Conservation (phyloP, 177 flowering plant genomes). For the Tripterygium wilfordii region DNA sequence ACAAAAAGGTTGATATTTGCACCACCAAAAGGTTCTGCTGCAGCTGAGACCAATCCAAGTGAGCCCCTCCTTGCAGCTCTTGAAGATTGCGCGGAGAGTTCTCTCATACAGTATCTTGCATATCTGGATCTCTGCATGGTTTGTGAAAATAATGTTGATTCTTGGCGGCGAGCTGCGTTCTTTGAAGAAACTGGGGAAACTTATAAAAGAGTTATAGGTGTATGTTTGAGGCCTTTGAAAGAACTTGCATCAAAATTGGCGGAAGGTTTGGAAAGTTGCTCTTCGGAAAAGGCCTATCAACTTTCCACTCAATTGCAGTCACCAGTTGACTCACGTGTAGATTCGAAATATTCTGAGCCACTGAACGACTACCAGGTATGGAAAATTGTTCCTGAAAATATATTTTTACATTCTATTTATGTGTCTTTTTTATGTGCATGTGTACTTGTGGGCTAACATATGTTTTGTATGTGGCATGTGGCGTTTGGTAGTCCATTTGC, state of each 20-base stretch:
- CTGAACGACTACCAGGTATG: conserved; percentile 68
- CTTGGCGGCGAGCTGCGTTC: conserved; percentile 95
- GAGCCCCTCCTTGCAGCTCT: conserved; percentile 76
- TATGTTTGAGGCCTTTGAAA: conserved; percentile 79
- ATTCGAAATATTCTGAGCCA: conserved; percentile 38
- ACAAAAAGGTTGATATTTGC: conserved; percentile 85
- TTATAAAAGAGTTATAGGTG: conserved; percentile 69
- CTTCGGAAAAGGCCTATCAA: conserved; percentile 35
- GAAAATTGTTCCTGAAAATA: background rate
- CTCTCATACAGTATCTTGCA: conserved; percentile 79
- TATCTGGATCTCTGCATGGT: conserved; percentile 91
- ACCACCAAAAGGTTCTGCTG: conserved; percentile 95
- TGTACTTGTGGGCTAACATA: too few relatives aligned
- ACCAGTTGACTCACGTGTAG: conserved; percentile 31
- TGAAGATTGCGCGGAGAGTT: conserved; percentile 66
- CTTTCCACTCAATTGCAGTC: conserved; percentile 54
- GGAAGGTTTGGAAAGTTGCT: conserved; percentile 50
- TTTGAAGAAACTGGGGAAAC: conserved; percentile 97
- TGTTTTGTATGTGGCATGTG: too few relatives aligned
- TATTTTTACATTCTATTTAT: background rate
- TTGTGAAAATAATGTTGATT: conserved; percentile 79
- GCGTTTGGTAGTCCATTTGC: too few relatives aligned
- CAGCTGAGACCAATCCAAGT: conserved; percentile 91
- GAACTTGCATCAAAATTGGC: conserved; percentile 49
- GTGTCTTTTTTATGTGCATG: background rate